These are phyloP conservation scores for Chenopodium formosanum DNA, from an alignment of 148 eudicot genomes.

Conservation along the genomic window DNA sequence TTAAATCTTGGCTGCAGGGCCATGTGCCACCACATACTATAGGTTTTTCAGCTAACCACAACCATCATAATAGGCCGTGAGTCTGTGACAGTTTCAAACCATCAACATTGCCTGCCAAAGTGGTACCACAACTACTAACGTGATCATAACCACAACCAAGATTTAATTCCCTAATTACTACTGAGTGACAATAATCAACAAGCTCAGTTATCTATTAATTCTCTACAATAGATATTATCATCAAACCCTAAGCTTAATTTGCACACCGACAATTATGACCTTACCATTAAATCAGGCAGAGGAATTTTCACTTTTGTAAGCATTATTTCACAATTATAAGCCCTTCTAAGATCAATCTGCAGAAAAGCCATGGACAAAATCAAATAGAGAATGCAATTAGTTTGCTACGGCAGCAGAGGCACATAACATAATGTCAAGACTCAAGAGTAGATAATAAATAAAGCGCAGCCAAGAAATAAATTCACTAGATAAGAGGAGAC, in stretches of 20 bases:
- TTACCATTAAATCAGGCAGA: constrained; percentile 83
- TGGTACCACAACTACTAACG: background rate
- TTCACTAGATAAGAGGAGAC: background rate
- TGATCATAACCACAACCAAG: background rate
- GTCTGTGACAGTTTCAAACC: background rate
- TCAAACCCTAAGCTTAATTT: background rate
- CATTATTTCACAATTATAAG: constrained; percentile 94
- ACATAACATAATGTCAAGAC: background rate
- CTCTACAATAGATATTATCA: background rate
- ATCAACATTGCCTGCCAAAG: background rate
- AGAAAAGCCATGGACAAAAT: constrained; percentile 19
- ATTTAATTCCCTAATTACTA: constrained; percentile 1
- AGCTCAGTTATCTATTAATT: background rate
- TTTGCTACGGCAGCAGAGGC: background rate
- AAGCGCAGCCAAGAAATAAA: background rate
- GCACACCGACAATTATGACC: constrained; percentile 14
- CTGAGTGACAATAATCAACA: background rate
- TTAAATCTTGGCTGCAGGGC: background rate
- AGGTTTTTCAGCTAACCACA: background rate
- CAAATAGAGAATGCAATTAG: constrained; percentile 9
- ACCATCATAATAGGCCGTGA: background rate
- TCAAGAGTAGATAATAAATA: background rate
- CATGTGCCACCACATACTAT: background rate
- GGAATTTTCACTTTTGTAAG: constrained; percentile 88
- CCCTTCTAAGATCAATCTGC: constrained; percentile 86